Base-by-base conservation (phyloP, 306 rosid species). In the Erythrophleum fordii region DNA sequence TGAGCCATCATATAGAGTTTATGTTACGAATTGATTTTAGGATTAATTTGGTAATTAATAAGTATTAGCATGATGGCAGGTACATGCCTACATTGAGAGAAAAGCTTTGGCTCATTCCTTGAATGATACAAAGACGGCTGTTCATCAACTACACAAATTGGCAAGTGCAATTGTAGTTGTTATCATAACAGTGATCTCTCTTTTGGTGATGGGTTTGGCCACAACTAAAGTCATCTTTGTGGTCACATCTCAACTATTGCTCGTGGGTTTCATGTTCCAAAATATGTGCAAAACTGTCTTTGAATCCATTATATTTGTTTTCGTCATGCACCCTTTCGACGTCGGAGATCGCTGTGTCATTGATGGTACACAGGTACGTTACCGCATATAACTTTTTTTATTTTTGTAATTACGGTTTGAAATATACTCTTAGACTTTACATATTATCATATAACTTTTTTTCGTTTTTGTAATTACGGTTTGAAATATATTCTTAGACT, bases 121-220 rank as follows among this genome's bases (percentile, higher is more conserved):
- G 75, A 77, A 66, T 55, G 81, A 77, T 17, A 77, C 81, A 0
- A 77, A 77, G 62, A 77, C 81, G 5, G 81, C 81, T 4, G 81
- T 77, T 1, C 81, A 69, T 10, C 81, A 77, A 23, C 74, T 77
- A 1, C 81, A 77, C 28, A 77, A 66, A 28, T 16, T 77, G 20
- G 81, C 75, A 26, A 77, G 81, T 52, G 72, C 67, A 9, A 5
- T 65, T 20, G 81, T 77, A 5, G 12, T 52, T 4, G 81, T 77
- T 4, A 37, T 66, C 20, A 77, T 77, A 20, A n/a, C 58, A 4
- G 81, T 65, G 67, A 29, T 51, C 17, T 65, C 72, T 18, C 66
- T 77, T 1, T 11, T 77, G 41, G 81, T 77, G 75, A 77, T 77
- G 81, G 81, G 71, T 25, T 49, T 77, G 67, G 81, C 81, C 39